phyloP scores from a whole-genome alignment of 2,329 filamentous ascomycete species.

The Alternaria solani region DNA sequence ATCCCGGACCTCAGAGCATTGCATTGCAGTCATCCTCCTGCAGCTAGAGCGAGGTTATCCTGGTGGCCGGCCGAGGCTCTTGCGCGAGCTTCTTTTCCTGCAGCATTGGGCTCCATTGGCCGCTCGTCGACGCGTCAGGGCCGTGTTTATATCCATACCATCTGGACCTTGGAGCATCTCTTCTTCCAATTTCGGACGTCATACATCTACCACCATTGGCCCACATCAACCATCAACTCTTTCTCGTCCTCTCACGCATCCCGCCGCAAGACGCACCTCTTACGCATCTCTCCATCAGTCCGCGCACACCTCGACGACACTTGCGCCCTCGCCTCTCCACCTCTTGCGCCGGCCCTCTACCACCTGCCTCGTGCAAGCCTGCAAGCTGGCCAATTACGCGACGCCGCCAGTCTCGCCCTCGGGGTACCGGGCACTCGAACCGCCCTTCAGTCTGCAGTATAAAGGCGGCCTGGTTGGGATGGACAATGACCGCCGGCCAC shows the following conservation, averaged over 20 bases:
- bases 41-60: slow-evolving; percentile 49
- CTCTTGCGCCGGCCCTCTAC: slow-evolving; percentile 28
- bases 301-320: slow-evolving; percentile 13
- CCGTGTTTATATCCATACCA: slow-evolving; percentile 50
- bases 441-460: slow-evolving; percentile 64
- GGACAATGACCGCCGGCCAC: slow-evolving; percentile 77
- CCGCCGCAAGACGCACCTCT: slow-evolving; percentile 20
- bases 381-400: slow-evolving; percentile 72
- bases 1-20: slow-evolving; percentile 41
- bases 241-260: slow-evolving; percentile 18
- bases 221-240: slow-evolving; percentile 17
- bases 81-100: slow-evolving; percentile 45
- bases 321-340: slow-evolving; percentile 9
- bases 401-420: slow-evolving; percentile 70
- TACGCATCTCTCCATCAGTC: slow-evolving; percentile 22
- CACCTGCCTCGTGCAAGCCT: slow-evolving; percentile 41
- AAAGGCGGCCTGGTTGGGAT: slow-evolving; percentile 69
- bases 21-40: slow-evolving; percentile 44
- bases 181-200: slow-evolving; percentile 40
- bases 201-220: slow-evolving; percentile 27
- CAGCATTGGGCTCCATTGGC: slow-evolving; percentile 50
- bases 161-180: slow-evolving; percentile 40
- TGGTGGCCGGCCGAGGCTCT: slow-evolving; percentile 46
- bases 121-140: slow-evolving; percentile 43
- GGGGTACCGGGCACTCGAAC: slow-evolving; percentile 68